Conservation (phyloP, 768 basidiomycete species). For the Psilocybe subaeruginosa region DNA sequence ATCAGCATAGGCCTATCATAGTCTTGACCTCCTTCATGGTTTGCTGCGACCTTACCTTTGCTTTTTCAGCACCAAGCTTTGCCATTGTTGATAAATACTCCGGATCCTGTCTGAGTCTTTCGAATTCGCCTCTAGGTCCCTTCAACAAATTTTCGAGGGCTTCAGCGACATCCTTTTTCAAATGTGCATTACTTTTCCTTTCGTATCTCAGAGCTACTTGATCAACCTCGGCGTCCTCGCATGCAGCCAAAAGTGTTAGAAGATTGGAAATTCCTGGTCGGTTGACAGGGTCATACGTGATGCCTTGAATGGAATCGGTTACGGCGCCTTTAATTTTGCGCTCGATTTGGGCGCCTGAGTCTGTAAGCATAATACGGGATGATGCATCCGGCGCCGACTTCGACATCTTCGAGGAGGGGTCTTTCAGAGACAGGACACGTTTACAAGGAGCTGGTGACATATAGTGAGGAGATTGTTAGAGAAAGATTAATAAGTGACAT, state of each 20-base stretch:
- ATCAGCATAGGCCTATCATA: conserved; percentile 55
- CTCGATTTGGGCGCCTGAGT: conserved; percentile 59
- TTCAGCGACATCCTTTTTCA: conserved; percentile 79
- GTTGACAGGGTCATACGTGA: conserved; percentile 79
- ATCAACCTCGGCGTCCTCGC: conserved; percentile 48
- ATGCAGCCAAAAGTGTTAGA: conserved; percentile 78
- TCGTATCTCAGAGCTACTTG: conserved; percentile 54
- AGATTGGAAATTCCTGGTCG: conserved; percentile 88
- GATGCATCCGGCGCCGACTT: conserved; percentile 81
- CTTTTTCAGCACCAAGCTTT: conserved; percentile 61
- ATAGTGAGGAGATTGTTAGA: background rate
- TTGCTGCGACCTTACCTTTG: conserved; percentile 56
- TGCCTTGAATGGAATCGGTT: conserved; percentile 77
- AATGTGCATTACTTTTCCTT: conserved; percentile 57
- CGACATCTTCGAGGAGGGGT: conserved; percentile 92
- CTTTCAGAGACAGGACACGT: conserved; percentile 84
- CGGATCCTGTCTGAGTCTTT: conserved; percentile 59
- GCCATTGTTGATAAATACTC: conserved; percentile 67
- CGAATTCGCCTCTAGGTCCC: conserved; percentile 70
- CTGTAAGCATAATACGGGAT: conserved; percentile 88
- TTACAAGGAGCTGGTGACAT: conserved; percentile 65
- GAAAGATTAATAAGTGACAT: conserved; percentile 29
- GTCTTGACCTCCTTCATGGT: conserved; percentile 73
- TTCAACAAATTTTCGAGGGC: conserved; percentile 71
- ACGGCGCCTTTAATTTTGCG: conserved; percentile 80